phyloP scores from a whole-genome alignment of 768 basidiomycete species.

The Omphalotus guepiniiformis region DNA sequence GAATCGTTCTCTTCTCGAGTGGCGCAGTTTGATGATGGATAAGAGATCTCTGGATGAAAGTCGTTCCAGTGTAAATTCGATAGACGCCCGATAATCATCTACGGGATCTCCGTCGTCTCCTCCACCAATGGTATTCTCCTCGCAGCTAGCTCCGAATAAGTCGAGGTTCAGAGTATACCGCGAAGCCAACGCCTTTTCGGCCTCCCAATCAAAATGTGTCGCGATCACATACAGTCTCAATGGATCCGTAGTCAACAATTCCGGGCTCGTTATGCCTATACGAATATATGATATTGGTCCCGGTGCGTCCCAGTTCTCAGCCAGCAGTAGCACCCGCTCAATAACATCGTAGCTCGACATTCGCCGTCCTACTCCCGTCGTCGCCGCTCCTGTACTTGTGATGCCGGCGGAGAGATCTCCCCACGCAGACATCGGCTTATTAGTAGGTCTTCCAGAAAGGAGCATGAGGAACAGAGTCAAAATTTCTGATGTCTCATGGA shows the following conservation, averaged over 20 bases:
- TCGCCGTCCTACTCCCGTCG: conserved; percentile 39
- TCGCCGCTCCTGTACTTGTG: conserved; percentile 8
- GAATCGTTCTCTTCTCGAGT: conserved; percentile 46
- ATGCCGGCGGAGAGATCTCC: background rate
- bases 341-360: conserved; percentile 53
- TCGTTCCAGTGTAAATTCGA: conserved; percentile 32
- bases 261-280: conserved; percentile 42
- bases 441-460: conserved; percentile 1
- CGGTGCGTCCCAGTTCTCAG: conserved; percentile 70
- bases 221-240: conserved; percentile 52
- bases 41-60: conserved; percentile 50
- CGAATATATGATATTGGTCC: conserved; percentile 56
- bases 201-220: conserved; percentile 58
- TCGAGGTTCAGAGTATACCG: conserved; percentile 53
- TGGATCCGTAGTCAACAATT: conserved; percentile 40
- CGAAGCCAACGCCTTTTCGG: conserved; percentile 54
- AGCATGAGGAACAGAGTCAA: conserved; percentile 8
- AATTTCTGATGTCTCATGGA: conserved; percentile 4
- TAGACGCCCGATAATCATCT: background rate
- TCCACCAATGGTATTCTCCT: background rate
- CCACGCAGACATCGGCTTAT: background rate
- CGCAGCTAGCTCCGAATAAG: conserved; percentile 36
- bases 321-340: conserved; percentile 51
- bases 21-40: conserved; percentile 54
- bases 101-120: background rate